These are phyloP conservation scores for Mercurialis annua DNA, from an alignment of 345 rosid genomes.

Conservation along the genomic window DNA sequence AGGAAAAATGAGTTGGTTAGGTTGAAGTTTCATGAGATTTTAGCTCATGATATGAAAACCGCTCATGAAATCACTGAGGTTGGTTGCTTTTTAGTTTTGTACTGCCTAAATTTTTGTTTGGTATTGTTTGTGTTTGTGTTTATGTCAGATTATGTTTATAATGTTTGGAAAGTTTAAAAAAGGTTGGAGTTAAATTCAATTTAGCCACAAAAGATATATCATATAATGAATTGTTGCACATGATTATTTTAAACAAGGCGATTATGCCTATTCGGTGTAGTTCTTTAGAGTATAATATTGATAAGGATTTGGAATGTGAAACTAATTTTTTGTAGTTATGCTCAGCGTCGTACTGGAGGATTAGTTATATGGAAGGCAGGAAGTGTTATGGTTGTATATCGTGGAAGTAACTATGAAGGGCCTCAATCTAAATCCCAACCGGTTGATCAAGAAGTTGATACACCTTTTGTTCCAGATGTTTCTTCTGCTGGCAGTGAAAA, in stretches of 20 bases:
- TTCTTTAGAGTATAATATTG: too few species aligned
- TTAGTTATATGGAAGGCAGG: constrained; percentile 97
- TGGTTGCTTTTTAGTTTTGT: constrained; percentile 11
- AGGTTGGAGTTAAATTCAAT: too few species aligned
- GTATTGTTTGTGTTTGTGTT: neutral
- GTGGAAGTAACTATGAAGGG: constrained; percentile 73
- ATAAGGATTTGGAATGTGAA: neutral
- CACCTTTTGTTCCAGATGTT: constrained; percentile 69
- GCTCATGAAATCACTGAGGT: constrained; percentile 97
- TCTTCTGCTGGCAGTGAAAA: constrained; percentile 43
- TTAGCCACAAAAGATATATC: neutral
- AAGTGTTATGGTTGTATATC: constrained; percentile 91
- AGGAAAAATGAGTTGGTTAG: constrained; percentile 89
- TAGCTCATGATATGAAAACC: constrained; percentile 89
- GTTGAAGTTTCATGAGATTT: constrained; percentile 92
- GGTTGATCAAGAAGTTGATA: constrained; percentile 39
- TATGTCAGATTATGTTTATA: too few species aligned
- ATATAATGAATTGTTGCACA: neutral
- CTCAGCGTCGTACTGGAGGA: constrained; percentile 96
- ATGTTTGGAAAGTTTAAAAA: too few species aligned
- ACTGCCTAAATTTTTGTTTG: neutral
- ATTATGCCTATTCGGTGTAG: too few species aligned
- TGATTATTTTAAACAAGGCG: too few species aligned
- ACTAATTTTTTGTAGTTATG: constrained; percentile 41
- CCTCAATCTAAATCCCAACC: constrained; percentile 48